These are phyloP conservation scores for Sphaerostilbella broomeana DNA, from an alignment of 2,329 filamentous ascomycete species.

Conservation along the genomic window DNA sequence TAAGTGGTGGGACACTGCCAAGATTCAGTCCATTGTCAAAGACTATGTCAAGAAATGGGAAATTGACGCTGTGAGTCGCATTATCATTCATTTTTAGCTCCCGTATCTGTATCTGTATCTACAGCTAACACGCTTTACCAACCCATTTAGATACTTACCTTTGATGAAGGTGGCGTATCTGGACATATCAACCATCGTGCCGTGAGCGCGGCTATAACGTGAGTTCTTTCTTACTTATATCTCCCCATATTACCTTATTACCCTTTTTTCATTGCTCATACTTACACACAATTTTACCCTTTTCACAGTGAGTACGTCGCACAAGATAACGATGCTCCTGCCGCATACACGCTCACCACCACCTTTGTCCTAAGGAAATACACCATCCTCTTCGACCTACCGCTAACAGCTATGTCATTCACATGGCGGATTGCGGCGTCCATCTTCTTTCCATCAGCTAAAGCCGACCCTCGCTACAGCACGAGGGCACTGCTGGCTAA, in stretches of 20 bases:
- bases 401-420: constrained; percentile 32
- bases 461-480: constrained; percentile 13
- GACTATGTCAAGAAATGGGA: constrained; percentile 31
- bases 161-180: constrained; percentile 34
- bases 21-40: constrained; percentile 27
- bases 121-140: background rate
- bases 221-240: constrained; percentile 10
- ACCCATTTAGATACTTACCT: constrained; percentile 31
- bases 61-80: constrained; percentile 21
- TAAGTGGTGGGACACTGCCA: constrained; percentile 31
- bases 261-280: background rate
- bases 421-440: constrained; percentile 17
- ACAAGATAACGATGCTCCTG: constrained; percentile 24
- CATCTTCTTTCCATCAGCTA: constrained; percentile 15
- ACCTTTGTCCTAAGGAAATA: constrained; percentile 32
- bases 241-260: background rate
- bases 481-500: constrained; percentile 30
- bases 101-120: background rate
- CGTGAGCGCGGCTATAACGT: constrained; percentile 33
- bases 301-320: constrained; percentile 23
- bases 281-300: no score
- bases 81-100: no score
- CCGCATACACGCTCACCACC: constrained; percentile 31
- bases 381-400: constrained; percentile 31
- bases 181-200: constrained; percentile 35